Percentiles rank a stretch among this genome's conserved stretches.
Evolutionary conservation across 2,329 filamentous ascomycete genomes (phyloP).

Genomic region (Aspergillus calidoustus): DNA sequence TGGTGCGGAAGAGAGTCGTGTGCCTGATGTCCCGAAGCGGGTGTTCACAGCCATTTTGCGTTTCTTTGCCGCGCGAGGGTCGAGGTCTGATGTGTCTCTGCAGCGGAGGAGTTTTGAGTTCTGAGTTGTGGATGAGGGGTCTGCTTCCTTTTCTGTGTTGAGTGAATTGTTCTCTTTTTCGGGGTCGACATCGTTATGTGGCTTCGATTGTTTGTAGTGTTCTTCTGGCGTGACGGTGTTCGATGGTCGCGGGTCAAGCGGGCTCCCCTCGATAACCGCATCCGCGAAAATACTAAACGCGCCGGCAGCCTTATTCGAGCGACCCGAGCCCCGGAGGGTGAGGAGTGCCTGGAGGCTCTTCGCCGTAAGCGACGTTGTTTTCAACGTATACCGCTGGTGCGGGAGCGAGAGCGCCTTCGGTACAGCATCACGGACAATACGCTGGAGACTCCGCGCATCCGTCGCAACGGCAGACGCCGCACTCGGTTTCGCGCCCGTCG

Average conservation of each 20-base stretch:
- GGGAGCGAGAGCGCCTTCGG: constrained; percentile 81
- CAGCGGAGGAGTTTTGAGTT: not conserved
- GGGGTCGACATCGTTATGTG: not conserved
- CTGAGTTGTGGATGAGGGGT: not conserved
- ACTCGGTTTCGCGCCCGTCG: constrained; percentile 43
- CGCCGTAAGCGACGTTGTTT: constrained; percentile 69
- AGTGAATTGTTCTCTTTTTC: constrained; percentile 15
- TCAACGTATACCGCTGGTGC: constrained; percentile 71
- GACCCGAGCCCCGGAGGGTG: constrained; percentile 69
- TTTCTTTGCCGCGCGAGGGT: constrained; percentile 56
- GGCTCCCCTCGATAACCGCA: constrained; percentile 57
- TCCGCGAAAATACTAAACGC: constrained; percentile 81
- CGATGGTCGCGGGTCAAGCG: constrained; percentile 53
- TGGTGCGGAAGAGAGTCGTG: constrained; percentile 32
- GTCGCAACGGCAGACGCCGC: constrained; percentile 30
- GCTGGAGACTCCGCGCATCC: constrained; percentile 68
- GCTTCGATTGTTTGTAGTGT: constrained; percentile 26
- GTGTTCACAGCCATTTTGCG: constrained; percentile 66
- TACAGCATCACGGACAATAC: constrained; percentile 75
- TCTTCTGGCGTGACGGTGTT: constrained; percentile 38
- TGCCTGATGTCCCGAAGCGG: constrained; percentile 69
- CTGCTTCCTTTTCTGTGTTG: constrained; percentile 8
- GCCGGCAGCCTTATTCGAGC: constrained; percentile 73
- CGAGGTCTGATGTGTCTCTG: constrained; percentile 10
- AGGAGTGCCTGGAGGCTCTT: constrained; percentile 73